Conservation (phyloP, 1,284 basidiomycete genomes). For the Ceratobasidium sp. region DNA sequence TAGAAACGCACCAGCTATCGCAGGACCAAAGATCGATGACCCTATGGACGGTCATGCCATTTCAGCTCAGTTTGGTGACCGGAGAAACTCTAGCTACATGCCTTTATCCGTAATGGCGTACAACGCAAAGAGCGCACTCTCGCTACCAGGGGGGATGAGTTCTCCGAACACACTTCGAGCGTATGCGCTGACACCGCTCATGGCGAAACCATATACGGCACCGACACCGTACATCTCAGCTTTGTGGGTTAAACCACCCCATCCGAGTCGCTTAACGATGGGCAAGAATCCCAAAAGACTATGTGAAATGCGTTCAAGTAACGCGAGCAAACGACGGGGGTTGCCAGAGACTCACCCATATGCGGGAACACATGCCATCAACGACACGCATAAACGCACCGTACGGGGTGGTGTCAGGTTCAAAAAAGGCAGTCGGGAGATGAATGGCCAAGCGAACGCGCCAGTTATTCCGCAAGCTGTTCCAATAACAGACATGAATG, state of each 20-base stretch:
- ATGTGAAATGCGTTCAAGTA: background rate
- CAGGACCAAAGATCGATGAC: slow-evolving; percentile 45
- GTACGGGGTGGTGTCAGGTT: slow-evolving; percentile 39
- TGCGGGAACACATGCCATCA: slow-evolving; percentile 39
- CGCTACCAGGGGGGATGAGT: slow-evolving; percentile 77
- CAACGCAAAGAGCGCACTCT: slow-evolving; percentile 78
- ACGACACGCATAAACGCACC: slow-evolving; percentile 29
- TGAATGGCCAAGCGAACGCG: slow-evolving; percentile 72
- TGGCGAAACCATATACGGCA: slow-evolving; percentile 18
- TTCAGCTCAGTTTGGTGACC: background rate
- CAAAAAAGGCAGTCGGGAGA: slow-evolving; percentile 62
- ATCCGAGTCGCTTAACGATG: slow-evolving; percentile 57
- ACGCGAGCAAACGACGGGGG: background rate
- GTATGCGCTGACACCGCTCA: slow-evolving; percentile 56
- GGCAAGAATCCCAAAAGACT: slow-evolving; percentile 73
- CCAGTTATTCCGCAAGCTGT: slow-evolving; percentile 78
- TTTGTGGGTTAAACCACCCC: slow-evolving; percentile 77
- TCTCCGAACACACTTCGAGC: slow-evolving; percentile 82
- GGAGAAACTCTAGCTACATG: slow-evolving; percentile 50
- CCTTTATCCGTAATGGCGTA: slow-evolving; percentile 90
- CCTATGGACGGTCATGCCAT: slow-evolving; percentile 14
- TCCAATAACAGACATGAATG: slow-evolving; percentile 75
- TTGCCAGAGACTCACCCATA: slow-evolving; percentile 20
- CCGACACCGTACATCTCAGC: slow-evolving; percentile 85
- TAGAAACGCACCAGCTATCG: slow-evolving; percentile 33